A percentile compares a stretch with the other conserved stretches of the same genome.
These are phyloP conservation scores for Mycosphaerella arachidis DNA, from an alignment of 2,329 filamentous ascomycete genomes.

Conservation along the genomic window DNA sequence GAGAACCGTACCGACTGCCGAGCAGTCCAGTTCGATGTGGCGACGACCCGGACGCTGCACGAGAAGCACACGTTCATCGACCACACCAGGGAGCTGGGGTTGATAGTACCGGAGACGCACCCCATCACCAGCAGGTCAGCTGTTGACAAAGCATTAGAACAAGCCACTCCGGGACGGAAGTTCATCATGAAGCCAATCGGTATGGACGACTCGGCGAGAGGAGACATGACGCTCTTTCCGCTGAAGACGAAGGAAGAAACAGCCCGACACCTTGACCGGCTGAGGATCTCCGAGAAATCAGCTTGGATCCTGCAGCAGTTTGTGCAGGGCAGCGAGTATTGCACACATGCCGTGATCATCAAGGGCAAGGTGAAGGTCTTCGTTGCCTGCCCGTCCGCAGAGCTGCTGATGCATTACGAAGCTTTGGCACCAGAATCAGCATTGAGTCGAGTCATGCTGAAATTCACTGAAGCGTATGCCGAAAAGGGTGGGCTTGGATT, in stretches of 20 bases:
- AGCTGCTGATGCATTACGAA: conserved; percentile 63
- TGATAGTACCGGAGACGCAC: conserved; percentile 45
- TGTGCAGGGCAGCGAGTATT: conserved; percentile 62
- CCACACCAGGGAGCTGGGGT: conserved; percentile 50
- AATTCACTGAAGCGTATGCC: conserved; percentile 59
- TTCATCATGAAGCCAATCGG: conserved; percentile 66
- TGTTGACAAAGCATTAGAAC: conserved; percentile 6
- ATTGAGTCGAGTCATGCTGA: conserved; percentile 57
- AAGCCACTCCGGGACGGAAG: conserved; percentile 32
- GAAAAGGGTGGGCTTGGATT: conserved; percentile 46
- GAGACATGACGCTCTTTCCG: conserved; percentile 61
- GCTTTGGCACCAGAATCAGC: conserved; percentile 53
- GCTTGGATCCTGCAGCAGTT: conserved; percentile 69
- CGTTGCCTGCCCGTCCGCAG: conserved; percentile 59
- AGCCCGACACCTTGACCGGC: conserved; percentile 48
- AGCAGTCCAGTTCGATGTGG: conserved; percentile 59
- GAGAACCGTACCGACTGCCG: conserved; percentile 55
- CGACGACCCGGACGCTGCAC: conserved; percentile 56
- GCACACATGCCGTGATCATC: conserved; percentile 67
- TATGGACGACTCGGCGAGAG: conserved; percentile 56
- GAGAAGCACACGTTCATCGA: conserved; percentile 63
- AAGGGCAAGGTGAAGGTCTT: conserved; percentile 61
- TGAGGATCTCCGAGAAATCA: conserved; percentile 51
- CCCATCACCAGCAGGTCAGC: conserved; percentile 43
- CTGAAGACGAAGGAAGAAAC: conserved; percentile 52